A percentile compares a stretch with the other conserved stretches of the same genome.
Evolutionary conservation across 768 basidiomycete genomes (phyloP).

Genomic region (Phylloporus arenicola): DNA sequence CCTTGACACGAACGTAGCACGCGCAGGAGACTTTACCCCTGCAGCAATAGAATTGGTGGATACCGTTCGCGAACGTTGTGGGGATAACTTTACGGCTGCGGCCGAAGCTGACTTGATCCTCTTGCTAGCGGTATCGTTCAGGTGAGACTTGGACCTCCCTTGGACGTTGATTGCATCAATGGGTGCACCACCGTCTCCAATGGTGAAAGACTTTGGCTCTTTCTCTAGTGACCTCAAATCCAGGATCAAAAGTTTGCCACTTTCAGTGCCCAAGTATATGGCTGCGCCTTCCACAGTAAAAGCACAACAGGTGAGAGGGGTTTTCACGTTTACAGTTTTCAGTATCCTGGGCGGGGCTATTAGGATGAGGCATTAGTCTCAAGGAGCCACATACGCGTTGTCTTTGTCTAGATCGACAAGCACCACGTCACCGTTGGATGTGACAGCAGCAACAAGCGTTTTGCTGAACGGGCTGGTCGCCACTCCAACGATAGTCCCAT

Average conservation of each 20-base stretch:
- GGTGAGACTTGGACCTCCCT: slow-evolving; percentile 19
- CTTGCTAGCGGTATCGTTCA: background rate
- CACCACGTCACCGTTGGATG: slow-evolving; percentile 46
- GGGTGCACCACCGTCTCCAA: slow-evolving; percentile 44
- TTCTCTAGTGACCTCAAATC: slow-evolving; percentile 65
- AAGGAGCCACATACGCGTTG: slow-evolving; percentile 45
- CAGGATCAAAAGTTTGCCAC: slow-evolving; percentile 57
- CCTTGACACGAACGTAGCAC: slow-evolving; percentile 11
- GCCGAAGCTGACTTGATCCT: slow-evolving; percentile 10
- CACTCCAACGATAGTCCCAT: slow-evolving; percentile 50
- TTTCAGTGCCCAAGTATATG: slow-evolving; percentile 60
- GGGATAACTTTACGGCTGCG: slow-evolving; percentile 6
- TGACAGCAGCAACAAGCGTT: slow-evolving; percentile 58
- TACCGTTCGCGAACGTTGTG: slow-evolving; percentile 8
- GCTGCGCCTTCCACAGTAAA: slow-evolving; percentile 69
- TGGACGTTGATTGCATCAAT: slow-evolving; percentile 55
- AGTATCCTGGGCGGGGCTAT: slow-evolving; percentile 42
- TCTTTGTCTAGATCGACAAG: slow-evolving; percentile 75
- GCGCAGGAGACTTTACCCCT: slow-evolving; percentile 20
- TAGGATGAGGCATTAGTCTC: background rate
- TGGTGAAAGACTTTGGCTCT: slow-evolving; percentile 47
- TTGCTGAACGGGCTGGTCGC: slow-evolving; percentile 74
- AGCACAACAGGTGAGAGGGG: slow-evolving; percentile 50
- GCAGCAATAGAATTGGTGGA: slow-evolving; percentile 1
- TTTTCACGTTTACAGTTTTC: slow-evolving; percentile 50